A percentile compares a stretch with the other conserved stretches of the same genome.
Evolutionary conservation across 768 basidiomycete species (phyloP).

Genomic region (Tylopilus intermedius): DNA sequence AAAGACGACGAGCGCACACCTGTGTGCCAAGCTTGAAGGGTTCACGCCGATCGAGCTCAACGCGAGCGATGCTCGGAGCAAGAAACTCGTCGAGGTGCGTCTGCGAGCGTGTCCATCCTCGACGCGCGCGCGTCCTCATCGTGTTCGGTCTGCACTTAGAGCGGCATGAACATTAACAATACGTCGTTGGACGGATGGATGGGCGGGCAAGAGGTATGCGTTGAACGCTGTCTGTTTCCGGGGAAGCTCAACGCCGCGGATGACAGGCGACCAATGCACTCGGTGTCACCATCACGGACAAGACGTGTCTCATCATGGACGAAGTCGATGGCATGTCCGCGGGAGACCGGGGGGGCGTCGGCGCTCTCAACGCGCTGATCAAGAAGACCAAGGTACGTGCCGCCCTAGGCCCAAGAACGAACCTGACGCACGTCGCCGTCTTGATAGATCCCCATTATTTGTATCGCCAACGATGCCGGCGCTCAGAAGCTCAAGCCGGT

Average conservation of each 20-base stretch:
- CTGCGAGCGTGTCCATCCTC: neutral
- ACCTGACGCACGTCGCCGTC: neutral
- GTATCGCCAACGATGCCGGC: slow-evolving; percentile 88
- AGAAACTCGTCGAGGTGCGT: slow-evolving; percentile 88
- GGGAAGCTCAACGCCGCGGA: neutral
- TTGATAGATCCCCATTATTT: slow-evolving; percentile 86
- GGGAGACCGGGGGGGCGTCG: slow-evolving; percentile 94
- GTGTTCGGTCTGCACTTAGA: slow-evolving; percentile 39
- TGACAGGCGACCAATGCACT: slow-evolving; percentile 55
- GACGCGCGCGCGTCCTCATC: neutral
- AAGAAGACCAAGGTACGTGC: slow-evolving; percentile 78
- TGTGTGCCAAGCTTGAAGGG: slow-evolving; percentile 86
- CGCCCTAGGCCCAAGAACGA: no score
- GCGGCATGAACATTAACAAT: slow-evolving; percentile 86
- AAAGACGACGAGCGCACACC: slow-evolving; percentile 93
- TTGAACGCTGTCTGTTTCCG: slow-evolving; percentile 12
- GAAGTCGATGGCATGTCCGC: slow-evolving; percentile 99
- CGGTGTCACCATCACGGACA: slow-evolving; percentile 72
- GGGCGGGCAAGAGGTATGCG: slow-evolving; percentile 49
- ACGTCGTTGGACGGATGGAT: slow-evolving; percentile 85
- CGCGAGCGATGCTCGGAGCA: slow-evolving; percentile 91
- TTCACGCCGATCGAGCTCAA: slow-evolving; percentile 94
- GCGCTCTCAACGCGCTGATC: slow-evolving; percentile 85
- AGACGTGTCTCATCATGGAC: slow-evolving; percentile 93
- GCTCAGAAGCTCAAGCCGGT: slow-evolving; percentile 93